Conservation (phyloP, 169 alveolate genomes). For the Plasmodium vivax region DNA sequence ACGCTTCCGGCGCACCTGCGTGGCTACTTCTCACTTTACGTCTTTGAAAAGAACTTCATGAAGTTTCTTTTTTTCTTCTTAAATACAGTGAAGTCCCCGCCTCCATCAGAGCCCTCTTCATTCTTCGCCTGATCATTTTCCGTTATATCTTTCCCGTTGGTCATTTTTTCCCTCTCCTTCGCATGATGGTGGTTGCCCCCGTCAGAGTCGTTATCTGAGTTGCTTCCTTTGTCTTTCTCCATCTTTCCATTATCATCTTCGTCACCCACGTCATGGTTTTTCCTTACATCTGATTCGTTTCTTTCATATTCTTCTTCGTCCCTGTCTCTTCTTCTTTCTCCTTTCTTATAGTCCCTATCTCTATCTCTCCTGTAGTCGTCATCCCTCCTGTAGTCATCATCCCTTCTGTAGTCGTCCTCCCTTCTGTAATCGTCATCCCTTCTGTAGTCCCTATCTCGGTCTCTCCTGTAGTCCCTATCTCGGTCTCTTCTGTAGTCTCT, state of each 20-base stretch:
- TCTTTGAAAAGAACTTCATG: slow-evolving; percentile 28
- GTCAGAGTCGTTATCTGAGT: not conserved
- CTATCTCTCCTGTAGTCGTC: slow-evolving; percentile 4
- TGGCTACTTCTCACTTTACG: not conserved
- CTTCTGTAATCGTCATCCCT: slow-evolving; percentile 67
- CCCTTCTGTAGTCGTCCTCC: slow-evolving; percentile 17
- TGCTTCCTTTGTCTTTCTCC: not conserved
- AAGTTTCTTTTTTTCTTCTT: slow-evolving; percentile 48
- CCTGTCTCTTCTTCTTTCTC: slow-evolving; percentile 42
- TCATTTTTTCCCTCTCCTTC: slow-evolving; percentile 44
- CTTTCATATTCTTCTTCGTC: slow-evolving; percentile 1
- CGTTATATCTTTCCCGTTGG: slow-evolving; percentile 27
- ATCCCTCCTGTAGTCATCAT: slow-evolving; percentile 6
- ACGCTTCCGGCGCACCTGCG: not conserved
- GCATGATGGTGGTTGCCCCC: not conserved
- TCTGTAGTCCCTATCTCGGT: not conserved
- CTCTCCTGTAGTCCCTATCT: slow-evolving; percentile 22
- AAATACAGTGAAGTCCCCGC: slow-evolving; percentile 57
- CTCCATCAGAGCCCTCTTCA: slow-evolving; percentile 64
- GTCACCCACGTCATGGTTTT: slow-evolving; percentile 3
- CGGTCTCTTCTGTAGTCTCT: slow-evolving; percentile 25
- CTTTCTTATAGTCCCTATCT: slow-evolving; percentile 25
- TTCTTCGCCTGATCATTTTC: not conserved
- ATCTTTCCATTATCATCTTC: not conserved
- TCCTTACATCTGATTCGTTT: slow-evolving; percentile 3